Conservation (phyloP, 108 stramenopile species). For the Seminavis robusta region DNA sequence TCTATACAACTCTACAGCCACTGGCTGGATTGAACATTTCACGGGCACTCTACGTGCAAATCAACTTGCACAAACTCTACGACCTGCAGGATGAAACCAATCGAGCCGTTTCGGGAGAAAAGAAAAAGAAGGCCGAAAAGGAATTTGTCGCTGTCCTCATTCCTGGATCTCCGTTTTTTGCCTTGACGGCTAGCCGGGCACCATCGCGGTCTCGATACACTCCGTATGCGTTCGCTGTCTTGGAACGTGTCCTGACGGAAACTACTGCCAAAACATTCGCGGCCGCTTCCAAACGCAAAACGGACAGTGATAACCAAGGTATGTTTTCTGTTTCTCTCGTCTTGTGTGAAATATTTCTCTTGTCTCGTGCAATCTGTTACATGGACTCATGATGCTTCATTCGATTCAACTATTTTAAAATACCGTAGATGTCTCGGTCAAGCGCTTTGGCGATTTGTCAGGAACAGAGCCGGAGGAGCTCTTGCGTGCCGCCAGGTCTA, state of each 20-base stretch:
- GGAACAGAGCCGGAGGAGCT: slow-evolving; percentile 22
- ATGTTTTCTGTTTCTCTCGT: too few relatives aligned
- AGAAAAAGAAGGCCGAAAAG: slow-evolving; percentile 10
- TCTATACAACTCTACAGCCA: slow-evolving; percentile 2
- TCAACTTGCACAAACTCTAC: slow-evolving; percentile 3
- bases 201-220: slow-evolving; percentile 9
- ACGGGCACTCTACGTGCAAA: not conserved
- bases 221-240: slow-evolving; percentile 1
- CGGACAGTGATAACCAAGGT: too few relatives aligned
- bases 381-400: too few relatives aligned
- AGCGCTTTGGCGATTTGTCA: slow-evolving; percentile 6
- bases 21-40: slow-evolving; percentile 2
- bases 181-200: slow-evolving; percentile 16
- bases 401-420: too few relatives aligned
- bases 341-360: too few relatives aligned
- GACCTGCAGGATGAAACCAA: slow-evolving; percentile 7
- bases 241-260: slow-evolving; percentile 6
- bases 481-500: slow-evolving; percentile 4
- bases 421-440: not conserved
- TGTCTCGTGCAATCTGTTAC: too few relatives aligned
- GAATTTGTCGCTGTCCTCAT: slow-evolving; percentile 15
- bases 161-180: slow-evolving; percentile 3
- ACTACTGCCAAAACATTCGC: not conserved
- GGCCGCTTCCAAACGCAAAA: not conserved
- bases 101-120: slow-evolving; percentile 1